phyloP scores from a whole-genome alignment of 192 early-diverging fungal species.

The Coemansia sp. region DNA sequence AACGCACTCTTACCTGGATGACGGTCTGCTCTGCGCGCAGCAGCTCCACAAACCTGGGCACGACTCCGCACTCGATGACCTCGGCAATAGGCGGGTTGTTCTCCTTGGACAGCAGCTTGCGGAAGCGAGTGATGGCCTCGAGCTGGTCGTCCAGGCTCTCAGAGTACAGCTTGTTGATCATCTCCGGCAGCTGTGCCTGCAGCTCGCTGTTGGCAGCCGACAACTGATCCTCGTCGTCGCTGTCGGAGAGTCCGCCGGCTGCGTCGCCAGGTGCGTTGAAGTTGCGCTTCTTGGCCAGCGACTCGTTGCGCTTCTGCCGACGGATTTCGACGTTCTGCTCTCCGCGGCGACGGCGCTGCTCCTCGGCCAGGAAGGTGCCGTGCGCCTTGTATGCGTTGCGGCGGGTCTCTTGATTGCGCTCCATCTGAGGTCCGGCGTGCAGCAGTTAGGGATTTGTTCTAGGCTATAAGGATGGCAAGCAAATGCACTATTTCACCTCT shows the following conservation, averaged over 20 bases:
- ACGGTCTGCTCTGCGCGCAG: constrained; percentile 75
- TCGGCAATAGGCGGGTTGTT: constrained; percentile 95
- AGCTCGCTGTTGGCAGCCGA: constrained; percentile 55
- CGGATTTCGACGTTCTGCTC: constrained; percentile 91
- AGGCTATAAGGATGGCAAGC: no score
- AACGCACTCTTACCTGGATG: constrained; percentile 63
- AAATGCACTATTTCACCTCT: no score
- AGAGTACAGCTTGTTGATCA: constrained; percentile 79
- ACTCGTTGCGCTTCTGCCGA: constrained; percentile 94
- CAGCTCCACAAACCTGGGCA: constrained; percentile 94
- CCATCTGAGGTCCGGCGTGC: no score
- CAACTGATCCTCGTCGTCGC: constrained; percentile 79
- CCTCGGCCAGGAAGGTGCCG: constrained; percentile 82
- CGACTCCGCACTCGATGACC: constrained; percentile 89
- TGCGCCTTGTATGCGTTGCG: constrained; percentile 83
- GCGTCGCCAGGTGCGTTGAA: constrained; percentile 54
- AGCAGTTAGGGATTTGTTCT: no score
- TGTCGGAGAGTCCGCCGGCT: constrained; percentile 52
- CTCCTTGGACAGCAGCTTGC: constrained; percentile 93
- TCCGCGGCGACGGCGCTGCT: constrained; percentile 88
- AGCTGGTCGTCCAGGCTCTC: constrained; percentile 76
- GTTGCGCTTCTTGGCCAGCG: constrained; percentile 89
- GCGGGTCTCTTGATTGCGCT: constrained; percentile 53
- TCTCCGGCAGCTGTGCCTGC: constrained; percentile 71
- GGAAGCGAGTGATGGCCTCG: constrained; percentile 79